Conservation (phyloP, 768 basidiomycete species). For the Boletus sp. region DNA sequence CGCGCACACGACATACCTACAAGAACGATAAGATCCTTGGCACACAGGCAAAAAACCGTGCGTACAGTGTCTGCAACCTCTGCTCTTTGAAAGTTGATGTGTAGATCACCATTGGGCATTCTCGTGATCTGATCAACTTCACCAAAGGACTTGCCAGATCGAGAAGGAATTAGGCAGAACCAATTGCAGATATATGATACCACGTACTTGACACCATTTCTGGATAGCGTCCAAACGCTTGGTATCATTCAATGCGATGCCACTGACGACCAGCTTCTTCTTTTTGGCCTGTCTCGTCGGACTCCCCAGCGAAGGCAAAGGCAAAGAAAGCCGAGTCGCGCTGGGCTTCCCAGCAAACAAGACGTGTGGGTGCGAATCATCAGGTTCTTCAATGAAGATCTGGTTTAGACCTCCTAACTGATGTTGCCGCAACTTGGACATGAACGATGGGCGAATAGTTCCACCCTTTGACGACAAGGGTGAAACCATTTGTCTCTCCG, state of each 20-base stretch:
- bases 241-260: constrained; percentile 58
- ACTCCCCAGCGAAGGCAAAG: constrained; percentile 30
- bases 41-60: constrained; percentile 1
- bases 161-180: constrained; percentile 5
- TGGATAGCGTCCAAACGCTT: constrained; percentile 66
- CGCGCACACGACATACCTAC: constrained; percentile 77
- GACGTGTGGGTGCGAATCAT: constrained; percentile 29
- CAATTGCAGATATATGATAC: not conserved
- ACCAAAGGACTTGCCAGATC: constrained; percentile 58
- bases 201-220: constrained; percentile 72
- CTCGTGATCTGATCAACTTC: constrained; percentile 70
- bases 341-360: constrained; percentile 26
- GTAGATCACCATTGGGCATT: constrained; percentile 76
- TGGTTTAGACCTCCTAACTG: constrained; percentile 15
- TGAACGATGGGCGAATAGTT: constrained; percentile 35
- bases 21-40: constrained; percentile 7
- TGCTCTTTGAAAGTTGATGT: constrained; percentile 68
- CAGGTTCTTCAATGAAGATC: constrained; percentile 27
- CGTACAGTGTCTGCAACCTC: constrained; percentile 81
- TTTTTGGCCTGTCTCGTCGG: constrained; percentile 47
- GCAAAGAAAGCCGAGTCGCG: constrained; percentile 29
- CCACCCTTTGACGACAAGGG: constrained; percentile 31
- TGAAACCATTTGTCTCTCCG: constrained; percentile 34
- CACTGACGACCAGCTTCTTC: constrained; percentile 68
- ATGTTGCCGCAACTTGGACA: constrained; percentile 18